Percentiles rank a stretch among this genome's conserved stretches.
phyloP scores from a whole-genome alignment of 306 rosid species.

The Purshia tridentata region DNA sequence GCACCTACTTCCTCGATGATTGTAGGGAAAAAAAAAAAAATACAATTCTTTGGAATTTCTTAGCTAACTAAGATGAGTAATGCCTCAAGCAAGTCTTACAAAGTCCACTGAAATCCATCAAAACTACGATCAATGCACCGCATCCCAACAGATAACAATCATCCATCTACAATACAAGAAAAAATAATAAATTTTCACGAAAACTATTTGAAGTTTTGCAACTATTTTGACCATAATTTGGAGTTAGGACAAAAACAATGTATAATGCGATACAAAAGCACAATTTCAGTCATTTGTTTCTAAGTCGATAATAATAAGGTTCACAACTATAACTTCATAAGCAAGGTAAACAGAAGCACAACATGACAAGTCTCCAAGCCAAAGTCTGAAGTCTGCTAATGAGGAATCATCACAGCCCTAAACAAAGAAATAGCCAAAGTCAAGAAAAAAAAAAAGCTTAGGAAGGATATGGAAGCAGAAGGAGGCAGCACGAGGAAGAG shows the following conservation, averaged over 20 bases:
- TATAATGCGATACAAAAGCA: not conserved
- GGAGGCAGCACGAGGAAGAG: not conserved
- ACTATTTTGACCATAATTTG: not conserved
- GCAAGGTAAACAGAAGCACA: constrained; percentile 30
- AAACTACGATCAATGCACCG: constrained; percentile 50
- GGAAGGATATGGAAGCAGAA: constrained; percentile 11
- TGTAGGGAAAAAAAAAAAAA: not conserved
- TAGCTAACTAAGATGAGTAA: constrained; percentile 7
- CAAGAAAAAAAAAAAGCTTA: constrained; percentile 30
- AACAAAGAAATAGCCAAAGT: constrained; percentile 56
- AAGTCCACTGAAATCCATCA: constrained; percentile 55
- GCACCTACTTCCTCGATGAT: not conserved
- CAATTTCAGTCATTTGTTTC: not conserved
- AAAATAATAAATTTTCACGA: constrained; percentile 27
- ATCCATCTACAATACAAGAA: constrained; percentile 83
- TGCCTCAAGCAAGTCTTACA: constrained; percentile 42
- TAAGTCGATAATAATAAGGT: not conserved
- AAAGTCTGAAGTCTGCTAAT: constrained; percentile 41
- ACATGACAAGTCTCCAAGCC: constrained; percentile 58
- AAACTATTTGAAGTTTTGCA: not conserved
- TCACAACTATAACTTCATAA: constrained; percentile 25
- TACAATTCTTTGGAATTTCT: constrained; percentile 1
- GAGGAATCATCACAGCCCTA: constrained; percentile 73
- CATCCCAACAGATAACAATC: constrained; percentile 67
- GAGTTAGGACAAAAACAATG: constrained; percentile 13